Percentiles rank a stretch among this genome's conserved stretches.
These are phyloP conservation scores for Stygiomarasmius scandens DNA, from an alignment of 1,284 basidiomycete species.

Conservation along the genomic window DNA sequence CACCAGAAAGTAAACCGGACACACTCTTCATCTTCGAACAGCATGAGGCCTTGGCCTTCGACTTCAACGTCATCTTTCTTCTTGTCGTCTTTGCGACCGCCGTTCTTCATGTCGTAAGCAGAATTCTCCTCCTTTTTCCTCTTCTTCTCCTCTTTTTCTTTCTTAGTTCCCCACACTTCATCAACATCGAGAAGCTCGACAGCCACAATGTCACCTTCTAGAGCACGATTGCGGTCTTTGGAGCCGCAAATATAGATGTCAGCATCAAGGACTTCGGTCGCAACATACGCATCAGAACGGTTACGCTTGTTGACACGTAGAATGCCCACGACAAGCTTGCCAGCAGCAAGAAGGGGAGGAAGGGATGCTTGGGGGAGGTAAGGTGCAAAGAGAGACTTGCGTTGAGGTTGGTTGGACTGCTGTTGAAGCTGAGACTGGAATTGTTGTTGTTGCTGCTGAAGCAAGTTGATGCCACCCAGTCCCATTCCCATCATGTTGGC, in stretches of 20 bases:
- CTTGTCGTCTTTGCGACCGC: slow-evolving; percentile 94
- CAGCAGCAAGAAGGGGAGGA: slow-evolving; percentile 95
- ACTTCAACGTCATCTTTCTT: slow-evolving; percentile 99
- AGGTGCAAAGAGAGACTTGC: slow-evolving; percentile 98
- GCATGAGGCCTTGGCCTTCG: slow-evolving; percentile 94
- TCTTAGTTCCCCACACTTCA: slow-evolving; percentile 99
- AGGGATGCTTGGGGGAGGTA: slow-evolving; percentile 98
- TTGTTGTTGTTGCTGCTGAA: slow-evolving; percentile 88
- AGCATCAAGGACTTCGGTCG: slow-evolving; percentile 97
- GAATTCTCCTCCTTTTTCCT: slow-evolving; percentile 99
- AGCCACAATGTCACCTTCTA: slow-evolving; percentile 98
- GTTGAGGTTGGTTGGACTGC: slow-evolving; percentile 86
- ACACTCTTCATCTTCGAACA: slow-evolving; percentile 97
- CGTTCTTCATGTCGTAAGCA: slow-evolving; percentile 81
- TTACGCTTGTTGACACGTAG: slow-evolving; percentile 99
- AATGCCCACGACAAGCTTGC: slow-evolving; percentile 97
- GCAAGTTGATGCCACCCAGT: slow-evolving; percentile 75
- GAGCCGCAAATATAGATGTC: slow-evolving; percentile 99
- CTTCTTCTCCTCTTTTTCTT: slow-evolving; percentile 99
- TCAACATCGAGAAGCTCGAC: slow-evolving; percentile 98
- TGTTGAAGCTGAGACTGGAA: slow-evolving; percentile 91
- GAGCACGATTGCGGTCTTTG: slow-evolving; percentile 97
- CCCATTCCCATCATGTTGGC: slow-evolving; percentile 93
- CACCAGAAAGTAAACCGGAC: slow-evolving; percentile 27
- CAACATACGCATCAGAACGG: slow-evolving; percentile 97